Percentiles rank a stretch among this genome's conserved stretches.
Conservation (phyloP, 768 basidiomycete species). For the Tulasnella sp. region DNA sequence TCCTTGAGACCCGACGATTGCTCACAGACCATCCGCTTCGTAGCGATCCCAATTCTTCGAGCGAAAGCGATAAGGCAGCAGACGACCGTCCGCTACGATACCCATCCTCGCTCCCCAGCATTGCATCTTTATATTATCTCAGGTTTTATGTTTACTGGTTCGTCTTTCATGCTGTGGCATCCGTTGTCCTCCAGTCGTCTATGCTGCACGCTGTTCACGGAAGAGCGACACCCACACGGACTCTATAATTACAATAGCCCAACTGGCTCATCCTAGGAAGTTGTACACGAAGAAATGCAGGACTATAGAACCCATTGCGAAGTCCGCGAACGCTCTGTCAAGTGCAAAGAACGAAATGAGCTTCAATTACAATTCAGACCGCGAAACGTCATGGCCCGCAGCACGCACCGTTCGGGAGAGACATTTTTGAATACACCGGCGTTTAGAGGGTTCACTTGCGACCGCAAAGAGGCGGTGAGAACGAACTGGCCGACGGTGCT, state of each 20-base stretch:
- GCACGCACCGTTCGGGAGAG: slow-evolving; percentile 78
- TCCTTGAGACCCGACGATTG: slow-evolving; percentile 4
- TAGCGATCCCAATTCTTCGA: slow-evolving; percentile 71
- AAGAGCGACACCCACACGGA: neutral
- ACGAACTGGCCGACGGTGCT: slow-evolving; percentile 97
- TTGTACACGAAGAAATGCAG: slow-evolving; percentile 98
- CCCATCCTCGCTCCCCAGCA: neutral
- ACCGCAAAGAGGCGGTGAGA: slow-evolving; percentile 78
- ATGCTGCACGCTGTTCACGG: neutral
- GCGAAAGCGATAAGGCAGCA: slow-evolving; percentile 29
- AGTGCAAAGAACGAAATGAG: neutral
- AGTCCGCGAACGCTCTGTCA: slow-evolving; percentile 90
- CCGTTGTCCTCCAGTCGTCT: neutral
- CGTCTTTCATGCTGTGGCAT: neutral
- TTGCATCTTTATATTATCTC: neutral
- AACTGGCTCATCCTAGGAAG: slow-evolving; percentile 67
- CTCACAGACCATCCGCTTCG: neutral
- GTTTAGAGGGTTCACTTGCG: slow-evolving; percentile 85
- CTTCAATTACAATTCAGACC: slow-evolving; percentile 1
- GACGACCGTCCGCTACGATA: neutral
- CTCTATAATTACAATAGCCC: neutral
- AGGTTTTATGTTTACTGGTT: neutral
- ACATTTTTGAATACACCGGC: slow-evolving; percentile 75
- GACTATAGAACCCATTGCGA: slow-evolving; percentile 86
- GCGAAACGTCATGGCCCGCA: neutral